Conservation (phyloP, 2,329 filamentous ascomycete species). For the Aspergillus vadensis region DNA sequence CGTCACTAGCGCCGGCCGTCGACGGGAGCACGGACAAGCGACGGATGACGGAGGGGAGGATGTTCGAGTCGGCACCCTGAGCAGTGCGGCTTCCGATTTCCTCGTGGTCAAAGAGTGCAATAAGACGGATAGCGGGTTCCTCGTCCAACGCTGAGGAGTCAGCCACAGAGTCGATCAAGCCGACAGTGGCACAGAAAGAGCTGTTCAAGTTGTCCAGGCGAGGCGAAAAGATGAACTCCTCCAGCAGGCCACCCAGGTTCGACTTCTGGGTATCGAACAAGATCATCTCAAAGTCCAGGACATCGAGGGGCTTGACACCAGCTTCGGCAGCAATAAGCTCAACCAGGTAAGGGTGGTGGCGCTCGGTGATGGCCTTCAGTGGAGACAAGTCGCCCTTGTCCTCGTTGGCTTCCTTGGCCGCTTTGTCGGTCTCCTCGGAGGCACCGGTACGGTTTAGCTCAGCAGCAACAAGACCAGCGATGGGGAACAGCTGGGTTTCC, state of each 20-base stretch:
- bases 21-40: slow-evolving; percentile 79
- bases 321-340: slow-evolving; percentile 81
- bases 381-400: slow-evolving; percentile 67
- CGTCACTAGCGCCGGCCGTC: slow-evolving; percentile 58
- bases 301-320: slow-evolving; percentile 67
- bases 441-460: slow-evolving; percentile 77
- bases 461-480: slow-evolving; percentile 80
- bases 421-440: slow-evolving; percentile 36
- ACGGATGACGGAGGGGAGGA: slow-evolving; percentile 82
- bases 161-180: slow-evolving; percentile 76
- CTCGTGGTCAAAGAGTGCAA: slow-evolving; percentile 95
- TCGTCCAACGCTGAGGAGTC: slow-evolving; percentile 66
- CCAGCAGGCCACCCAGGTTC: slow-evolving; percentile 81
- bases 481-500: slow-evolving; percentile 92
- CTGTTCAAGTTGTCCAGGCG: slow-evolving; percentile 94
- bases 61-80: slow-evolving; percentile 90
- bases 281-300: slow-evolving; percentile 94
- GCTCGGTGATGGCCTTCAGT: slow-evolving; percentile 72
- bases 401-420: slow-evolving; percentile 17
- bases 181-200: slow-evolving; percentile 89
- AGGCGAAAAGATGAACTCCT: slow-evolving; percentile 96
- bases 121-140: slow-evolving; percentile 82
- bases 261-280: slow-evolving; percentile 95
- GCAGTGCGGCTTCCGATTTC: slow-evolving; percentile 92
- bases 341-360: slow-evolving; percentile 86